Evolutionary conservation across 371 early-diverging fungal species (phyloP), one percentile per base, ranked within the genome.

Genomic region (Actinomortierella ambigua): DNA sequence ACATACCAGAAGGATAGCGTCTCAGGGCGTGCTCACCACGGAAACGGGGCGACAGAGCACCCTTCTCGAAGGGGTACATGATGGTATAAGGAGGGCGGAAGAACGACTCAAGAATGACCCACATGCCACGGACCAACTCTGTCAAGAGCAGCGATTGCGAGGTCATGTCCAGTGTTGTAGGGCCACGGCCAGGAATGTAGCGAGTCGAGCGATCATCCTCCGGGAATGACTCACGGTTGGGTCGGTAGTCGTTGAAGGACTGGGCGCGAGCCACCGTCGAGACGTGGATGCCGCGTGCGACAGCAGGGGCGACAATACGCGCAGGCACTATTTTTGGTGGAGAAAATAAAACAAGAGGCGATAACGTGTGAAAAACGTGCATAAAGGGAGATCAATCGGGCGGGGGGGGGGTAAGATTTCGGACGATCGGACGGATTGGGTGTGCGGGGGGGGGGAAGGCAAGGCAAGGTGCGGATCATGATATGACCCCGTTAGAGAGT

Each of bases 1-100:
- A 34, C 34, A 34, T 76, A 92, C 94, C 95, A n/a, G 95, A 90
- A 53, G 97, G 96, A 75, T 98, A 98, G 61, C 98, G 84, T 71
- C 98, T 85, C 61, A 98, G 79, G 24, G 97, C 97, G 78, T 98
- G 98, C 80, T 98, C 98, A 42, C 98, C 98, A 64, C 98, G 89
- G 90, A 98, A 98, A 58, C 98, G 84, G 41, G 98, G 91, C 53
- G 90, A 90, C 54, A 97, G 76, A 18, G 96, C 91, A 34, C 95
- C 95, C 87, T 97, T 98, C 79, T 98, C 98, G 69, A 86, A 92
- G 18, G 98, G 98, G 80, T 98, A 98, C 81, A 89, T 90, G 70
- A 97, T 90, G 39, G 98, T 98, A 81, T 95, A 98, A 28, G 97
- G 95, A 61, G 95, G 90, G 62, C 95, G 91, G 91, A 97, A 94